Evolutionary conservation across 352 stramenopile genomes (phyloP).

Genomic region (Pythium phragmiticola): DNA sequence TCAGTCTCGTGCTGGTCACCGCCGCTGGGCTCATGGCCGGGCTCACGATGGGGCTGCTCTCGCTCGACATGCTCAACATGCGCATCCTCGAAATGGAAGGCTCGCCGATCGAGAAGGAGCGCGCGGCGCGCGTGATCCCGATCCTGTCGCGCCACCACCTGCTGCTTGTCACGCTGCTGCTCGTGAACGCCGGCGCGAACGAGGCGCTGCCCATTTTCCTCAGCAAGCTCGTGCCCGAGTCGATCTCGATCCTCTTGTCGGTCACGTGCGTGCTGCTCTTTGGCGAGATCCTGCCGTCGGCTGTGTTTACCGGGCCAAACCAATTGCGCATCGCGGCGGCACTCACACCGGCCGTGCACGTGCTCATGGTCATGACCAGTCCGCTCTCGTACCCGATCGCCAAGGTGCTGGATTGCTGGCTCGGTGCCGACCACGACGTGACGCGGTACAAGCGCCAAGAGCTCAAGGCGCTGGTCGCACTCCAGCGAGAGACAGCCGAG

Average conservation of each 20-base stretch:
- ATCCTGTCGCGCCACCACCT: slow-evolving; percentile 92
- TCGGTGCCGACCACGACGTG: slow-evolving; percentile 76
- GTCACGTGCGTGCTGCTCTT: slow-evolving; percentile 95
- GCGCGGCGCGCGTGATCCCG: slow-evolving; percentile 78
- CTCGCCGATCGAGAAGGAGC: slow-evolving; percentile 63
- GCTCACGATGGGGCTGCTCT: slow-evolving; percentile 78
- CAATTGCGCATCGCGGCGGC: slow-evolving; percentile 88
- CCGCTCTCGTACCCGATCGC: slow-evolving; percentile 92
- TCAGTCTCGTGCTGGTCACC: slow-evolving; percentile 50
- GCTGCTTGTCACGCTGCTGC: slow-evolving; percentile 92
- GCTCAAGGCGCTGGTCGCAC: slow-evolving; percentile 81
- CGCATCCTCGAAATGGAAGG: slow-evolving; percentile 80
- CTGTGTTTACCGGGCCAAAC: slow-evolving; percentile 94
- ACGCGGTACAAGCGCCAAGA: slow-evolving; percentile 88
- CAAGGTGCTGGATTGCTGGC: slow-evolving; percentile 83
- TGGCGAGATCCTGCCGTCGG: slow-evolving; percentile 95
- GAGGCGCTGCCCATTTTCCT: slow-evolving; percentile 95
- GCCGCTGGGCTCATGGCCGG: slow-evolving; percentile 69
- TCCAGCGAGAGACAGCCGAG: slow-evolving; percentile 58
- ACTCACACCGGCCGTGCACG: slow-evolving; percentile 79
- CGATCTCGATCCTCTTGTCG: slow-evolving; percentile 93
- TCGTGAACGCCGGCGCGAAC: slow-evolving; percentile 94
- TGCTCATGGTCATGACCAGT: slow-evolving; percentile 84
- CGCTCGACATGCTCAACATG: slow-evolving; percentile 79
- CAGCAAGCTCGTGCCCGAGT: slow-evolving; percentile 84